Base-by-base conservation (phyloP, 305 asterid species). In the Fraxinus ornus region DNA sequence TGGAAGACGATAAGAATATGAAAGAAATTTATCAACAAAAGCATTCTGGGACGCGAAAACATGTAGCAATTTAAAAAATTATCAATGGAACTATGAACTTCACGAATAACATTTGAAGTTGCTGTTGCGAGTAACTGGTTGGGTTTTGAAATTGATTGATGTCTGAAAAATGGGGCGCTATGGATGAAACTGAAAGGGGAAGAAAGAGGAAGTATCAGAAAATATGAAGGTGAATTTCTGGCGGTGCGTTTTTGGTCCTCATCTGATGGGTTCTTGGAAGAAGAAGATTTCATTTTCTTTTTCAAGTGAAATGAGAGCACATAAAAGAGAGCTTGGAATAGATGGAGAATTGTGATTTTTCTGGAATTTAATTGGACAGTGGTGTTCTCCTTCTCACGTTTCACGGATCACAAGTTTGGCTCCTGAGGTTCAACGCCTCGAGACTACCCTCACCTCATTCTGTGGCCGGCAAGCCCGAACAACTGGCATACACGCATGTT, bases 1-100 rank as follows among this genome's bases (percentile, higher is more conserved):
- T 72, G 86, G 92, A 81, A 93, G 84, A 83, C 86, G 83, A 73
- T 92, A 89, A 79, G 89, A 75, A 72, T 88, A 84, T 33, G 91
- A 87, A 49, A 85, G 55, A 12, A 92, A 36, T 75, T 85, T 91
- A 74, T 86, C 86, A 36, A 91, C 87, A 55, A 55, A 55, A 55
- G 26, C 66, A 55, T 55, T 55, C 39, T 77, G 81, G 35, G 92
- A 86, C 86, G 83, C 88, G 57, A 90, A 79, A 52, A 76, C 47
- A 8, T 88, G 89, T 37, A 93, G 70, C 28, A 84, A 62, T 78
- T 15, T 83, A 62, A 88, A 70, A 9, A 85, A 88, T 84, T 90
- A 37, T 91, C 87, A 21, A 90, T 9, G 74, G 92, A 88, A 68
- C 84, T 72, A 13, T 84, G 93, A 81, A 90, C 78, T 75, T 86